These are phyloP conservation scores for Fomitopsis pinicola DNA, from an alignment of 1,284 basidiomycete species.

Conservation along the genomic window DNA sequence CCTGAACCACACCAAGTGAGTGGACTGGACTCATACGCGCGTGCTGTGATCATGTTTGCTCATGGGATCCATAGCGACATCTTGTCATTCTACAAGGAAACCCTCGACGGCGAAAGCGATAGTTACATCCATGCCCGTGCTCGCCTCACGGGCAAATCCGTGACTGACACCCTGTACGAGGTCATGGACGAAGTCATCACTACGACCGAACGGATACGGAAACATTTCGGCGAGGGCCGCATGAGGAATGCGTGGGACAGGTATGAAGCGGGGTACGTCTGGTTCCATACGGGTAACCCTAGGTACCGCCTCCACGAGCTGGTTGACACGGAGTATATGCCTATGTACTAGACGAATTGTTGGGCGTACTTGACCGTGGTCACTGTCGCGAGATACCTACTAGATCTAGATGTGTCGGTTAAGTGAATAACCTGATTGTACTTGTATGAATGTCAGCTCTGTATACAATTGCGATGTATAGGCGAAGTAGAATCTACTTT, in stretches of 20 bases:
- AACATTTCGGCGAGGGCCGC: conserved; percentile 5
- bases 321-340: neutral
- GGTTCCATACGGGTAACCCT: neutral
- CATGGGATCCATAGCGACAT: conserved; percentile 1
- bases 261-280: conserved; percentile 10
- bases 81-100: neutral
- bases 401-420: too few species aligned
- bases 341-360: too few species aligned
- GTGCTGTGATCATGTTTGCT: neutral
- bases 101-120: too few species aligned
- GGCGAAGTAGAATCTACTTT: too few species aligned
- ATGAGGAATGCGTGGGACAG: conserved; percentile 9
- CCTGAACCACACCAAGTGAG: neutral
- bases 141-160: conserved; percentile 2
- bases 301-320: neutral
- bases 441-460: too few species aligned
- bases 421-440: too few species aligned
- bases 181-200: conserved; percentile 9
- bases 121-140: conserved; percentile 7
- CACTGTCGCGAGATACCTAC: too few species aligned
- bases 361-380: too few species aligned
- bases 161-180: conserved; percentile 1
- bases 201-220: conserved; percentile 5
- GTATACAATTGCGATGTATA: too few species aligned
- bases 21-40: neutral